Evolutionary conservation across 495 filamentous ascomycete genomes (phyloP).

Genomic region (Trichoderma virens): DNA sequence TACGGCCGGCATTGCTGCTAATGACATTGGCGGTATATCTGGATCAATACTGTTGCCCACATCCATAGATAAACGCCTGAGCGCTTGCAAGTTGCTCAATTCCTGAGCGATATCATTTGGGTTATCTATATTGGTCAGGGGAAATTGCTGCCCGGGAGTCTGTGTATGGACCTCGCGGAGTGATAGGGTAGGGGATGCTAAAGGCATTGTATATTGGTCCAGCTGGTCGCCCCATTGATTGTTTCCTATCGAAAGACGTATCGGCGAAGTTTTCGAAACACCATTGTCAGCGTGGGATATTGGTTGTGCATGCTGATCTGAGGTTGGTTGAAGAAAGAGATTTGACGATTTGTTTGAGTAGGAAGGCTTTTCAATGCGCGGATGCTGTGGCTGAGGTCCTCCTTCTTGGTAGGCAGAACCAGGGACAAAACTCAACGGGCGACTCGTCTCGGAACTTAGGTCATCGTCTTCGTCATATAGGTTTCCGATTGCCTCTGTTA

Average conservation of each 20-base stretch:
- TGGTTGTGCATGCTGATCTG: background rate
- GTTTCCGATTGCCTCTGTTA: constrained; percentile 94
- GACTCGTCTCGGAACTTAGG: constrained; percentile 34
- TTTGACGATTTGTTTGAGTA: background rate
- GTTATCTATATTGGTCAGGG: constrained; percentile 85
- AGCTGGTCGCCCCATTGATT: constrained; percentile 38
- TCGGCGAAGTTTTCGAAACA: background rate
- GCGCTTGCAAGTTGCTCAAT: constrained; percentile 86
- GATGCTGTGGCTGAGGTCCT: constrained; percentile 14
- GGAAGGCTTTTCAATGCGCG: background rate
- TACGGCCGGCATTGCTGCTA: constrained; percentile 59
- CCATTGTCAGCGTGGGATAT: background rate
- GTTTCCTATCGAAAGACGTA: background rate
- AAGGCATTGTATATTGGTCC: constrained; percentile 37
- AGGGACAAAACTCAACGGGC: constrained; percentile 40
- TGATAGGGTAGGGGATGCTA: constrained; percentile 52
- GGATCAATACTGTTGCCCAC: constrained; percentile 85
- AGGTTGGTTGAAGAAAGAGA: background rate
- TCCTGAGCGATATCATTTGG: constrained; percentile 91
- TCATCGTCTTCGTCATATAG: constrained; percentile 83
- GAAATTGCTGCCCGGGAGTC: constrained; percentile 67
- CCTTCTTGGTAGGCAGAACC: constrained; percentile 31
- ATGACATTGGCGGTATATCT: constrained; percentile 67
- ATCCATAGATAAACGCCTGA: constrained; percentile 98
- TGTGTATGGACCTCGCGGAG: constrained; percentile 50